Evolutionary conservation across 371 early-diverging fungal genomes (phyloP), one percentile per base, ranked within the genome.

Genomic region (Apophysomyces trapeziformis): DNA sequence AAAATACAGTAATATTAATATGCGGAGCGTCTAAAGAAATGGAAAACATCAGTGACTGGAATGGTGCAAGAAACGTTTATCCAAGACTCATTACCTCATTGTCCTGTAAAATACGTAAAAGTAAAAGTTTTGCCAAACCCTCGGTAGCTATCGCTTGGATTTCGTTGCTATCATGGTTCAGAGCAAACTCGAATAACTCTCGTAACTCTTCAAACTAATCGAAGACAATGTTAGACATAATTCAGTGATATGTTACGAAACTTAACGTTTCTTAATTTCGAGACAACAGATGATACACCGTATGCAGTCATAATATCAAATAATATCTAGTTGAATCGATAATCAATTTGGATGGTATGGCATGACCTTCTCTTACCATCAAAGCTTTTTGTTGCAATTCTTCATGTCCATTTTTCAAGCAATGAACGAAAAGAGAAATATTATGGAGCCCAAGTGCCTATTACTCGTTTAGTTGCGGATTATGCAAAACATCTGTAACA

Each of bases 1-100:
- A 73, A 91, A 95, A 73, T 95, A 95, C 9, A 93, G 77, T 0
- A 91, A 68, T 3, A 93, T 76, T 76, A 95, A 71, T 58, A 86
- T 75, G 45, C 88, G 83, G 60, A 95, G 74, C 32, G 89, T 75
- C 93, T 89, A 2, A 26, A 26, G 2, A 26, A 26, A 26, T 0
- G 32, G 32, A 71, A 0, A 64, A 41, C 41, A 8, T 13, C 8
- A 41, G 41, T 41, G 6, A 57, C 38, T 41, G 21, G 13, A 38
- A 47, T 36, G 9, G 35, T 36, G 41, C 44, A 68, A 37, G 58
- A 59, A 35, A 11, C 46, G 14, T 8, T 16, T 44, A 45, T 1
- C 41, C 8, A 41, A 35, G 21, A 50, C 4, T 54, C 57, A 72
- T 68, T 79, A 89, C 91, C 37, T 82, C 77, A n/a, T 81, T 68